Evolutionary conservation across 75 land plant genomes (phyloP).

Genomic region (Selaginella tamariscina): DNA sequence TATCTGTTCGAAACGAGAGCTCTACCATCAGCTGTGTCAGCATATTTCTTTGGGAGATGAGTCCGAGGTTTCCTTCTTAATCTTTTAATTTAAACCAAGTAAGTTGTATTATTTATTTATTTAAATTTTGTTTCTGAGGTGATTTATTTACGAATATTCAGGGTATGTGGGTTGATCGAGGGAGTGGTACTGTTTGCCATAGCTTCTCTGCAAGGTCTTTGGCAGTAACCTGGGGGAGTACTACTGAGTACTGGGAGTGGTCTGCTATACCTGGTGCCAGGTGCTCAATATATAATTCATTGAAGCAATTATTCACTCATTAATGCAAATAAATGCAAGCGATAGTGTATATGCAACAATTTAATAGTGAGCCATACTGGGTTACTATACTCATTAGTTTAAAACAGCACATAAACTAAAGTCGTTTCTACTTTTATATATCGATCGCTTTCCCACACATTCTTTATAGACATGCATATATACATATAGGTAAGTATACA

Average conservation of each 20-base stretch:
- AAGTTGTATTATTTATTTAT: too few species aligned
- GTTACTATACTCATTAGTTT: too few species aligned
- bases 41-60: constrained; percentile 6
- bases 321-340: too few species aligned
- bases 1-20: constrained; percentile 5
- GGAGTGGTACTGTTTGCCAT: background rate
- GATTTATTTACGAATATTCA: too few species aligned
- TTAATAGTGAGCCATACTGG: too few species aligned
- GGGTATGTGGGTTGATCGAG: constrained; percentile 6
- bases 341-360: too few species aligned
- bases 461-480: too few species aligned
- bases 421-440: background rate
- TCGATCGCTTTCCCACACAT: background rate
- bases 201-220: constrained; percentile 10
- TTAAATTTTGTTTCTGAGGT: too few species aligned
- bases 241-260: constrained; percentile 9
- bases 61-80: constrained; percentile 13
- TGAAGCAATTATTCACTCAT: too few species aligned
- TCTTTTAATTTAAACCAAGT: too few species aligned
- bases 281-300: background rate
- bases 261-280: constrained; percentile 3
- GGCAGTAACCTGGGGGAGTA: constrained; percentile 10
- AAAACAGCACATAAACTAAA: background rate
- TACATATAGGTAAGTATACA: too few species aligned
- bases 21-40: constrained; percentile 11